Base-by-base conservation (phyloP, 2,329 filamentous ascomycete species). In the Bipolaris oryzae region DNA sequence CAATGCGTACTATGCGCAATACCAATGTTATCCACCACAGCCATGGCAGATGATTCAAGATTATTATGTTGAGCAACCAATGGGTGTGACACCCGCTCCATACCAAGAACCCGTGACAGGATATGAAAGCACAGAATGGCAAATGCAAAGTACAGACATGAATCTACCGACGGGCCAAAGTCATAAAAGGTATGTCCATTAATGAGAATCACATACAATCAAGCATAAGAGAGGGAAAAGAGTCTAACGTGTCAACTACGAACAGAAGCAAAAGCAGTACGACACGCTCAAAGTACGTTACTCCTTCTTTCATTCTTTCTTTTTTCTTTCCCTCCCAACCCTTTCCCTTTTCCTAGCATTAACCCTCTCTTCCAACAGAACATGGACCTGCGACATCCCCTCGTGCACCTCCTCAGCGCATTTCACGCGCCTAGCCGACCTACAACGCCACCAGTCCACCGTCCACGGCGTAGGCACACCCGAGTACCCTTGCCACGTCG, bases 371-470 rank as follows among this genome's bases (percentile, higher is more conserved):
- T 42, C 21, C 7, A 5, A 42, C 20, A 74, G 67, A 45, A 74
- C 69, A 35, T 75, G 68, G 67, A 70, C 63, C 31, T 75, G 73
- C 58, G 67, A 73, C 20, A 50, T 72, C 10, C 53, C 66, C 5
- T 58, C 60, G 37, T 74, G 72, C 58, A 67, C 71, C 28, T 74
- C 70, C 5, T 71, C 64, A 3, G 73, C 73, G 7, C 67, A 73
- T 33, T 75, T 75, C 56, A 74, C 71, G 1, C 68, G 73, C 11
- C 66, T 71, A 4, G 73, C 73, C 0, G 73, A 75, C 47, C 70
- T 75, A 6, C 71, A 75, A 56, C 70, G 73, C 25, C 73, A 75
- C 51, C 71, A 74, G 55, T 63, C 69, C 15, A 75, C 73, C 1
- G 72, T 75, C 1, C 73, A 75, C 25, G 68, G 66, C 13, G 55